Base-by-base conservation (phyloP, 176 grass and related monocot species). In the Musa beccarii region DNA sequence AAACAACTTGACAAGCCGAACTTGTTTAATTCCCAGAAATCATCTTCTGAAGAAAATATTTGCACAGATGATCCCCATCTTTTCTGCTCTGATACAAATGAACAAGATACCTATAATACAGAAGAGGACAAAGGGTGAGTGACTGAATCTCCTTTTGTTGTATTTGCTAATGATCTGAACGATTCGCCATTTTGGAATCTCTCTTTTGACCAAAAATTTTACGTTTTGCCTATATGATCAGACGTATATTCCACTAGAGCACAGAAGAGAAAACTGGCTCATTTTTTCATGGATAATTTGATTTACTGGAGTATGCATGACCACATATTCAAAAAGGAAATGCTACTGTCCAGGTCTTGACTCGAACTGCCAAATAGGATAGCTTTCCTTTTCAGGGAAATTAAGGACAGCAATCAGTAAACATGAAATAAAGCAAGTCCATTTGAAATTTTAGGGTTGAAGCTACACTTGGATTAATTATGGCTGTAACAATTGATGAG, bases 31-130 rank as follows among this genome's bases (percentile, higher is more conserved):
- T 61, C 52, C 53, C 74, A 53, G 49, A 76, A 24, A 15, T 52
- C 43, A 29, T 71, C 73, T 55, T 85, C 82, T 80, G 79, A 77
- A 71, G 79, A 75, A 78, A 87, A 63, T 24, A 78, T 82, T 63
- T 85, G 85, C 73, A 85, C 82, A 73, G 83, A 85, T 50, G 53
- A 85, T 59, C 82, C 82, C 0, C 69, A 13, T 16, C 23, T 23
- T 70, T 57, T 23, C 66, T 79, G 85, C 74, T 83, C 78, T 65
- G 86, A 80, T 68, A 79, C 78, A 14, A 85, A 74, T 71, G 66
- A 66, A 1, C 78, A 81, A 26, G 79, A 59, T 28, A 74, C 62
- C 23, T 82, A 82, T 55, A 80, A 24, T 21, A 12, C 49, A 49
- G 43, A 10, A 72, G 69, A 13, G 17, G 51, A 52, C 24, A 72